Evolutionary conservation across 2,329 filamentous ascomycete genomes (phyloP), one percentile per base, ranked within the genome.

Genomic region (Sclerotinia subarctica): DNA sequence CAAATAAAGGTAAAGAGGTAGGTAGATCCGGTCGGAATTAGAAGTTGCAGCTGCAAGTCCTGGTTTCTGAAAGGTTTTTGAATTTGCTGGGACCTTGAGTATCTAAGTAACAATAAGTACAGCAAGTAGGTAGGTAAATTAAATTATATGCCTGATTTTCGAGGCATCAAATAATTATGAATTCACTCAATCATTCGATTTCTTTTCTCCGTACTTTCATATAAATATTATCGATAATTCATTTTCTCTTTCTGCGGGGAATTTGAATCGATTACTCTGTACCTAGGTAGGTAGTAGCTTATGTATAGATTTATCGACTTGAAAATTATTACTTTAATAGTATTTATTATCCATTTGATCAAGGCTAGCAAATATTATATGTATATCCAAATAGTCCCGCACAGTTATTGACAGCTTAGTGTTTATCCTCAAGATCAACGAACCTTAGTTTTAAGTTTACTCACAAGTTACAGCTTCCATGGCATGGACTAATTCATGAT

Each of bases 11-110:
- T 51, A 32, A 44, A 53, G 51, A 54, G 24, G 32, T 26, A n/a
- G 29, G 32, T 57, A 51, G 54, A 57, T 66, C 44, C 15, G 8
- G 17, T 66, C 64, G 64, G 64, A 52, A 51, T 32, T 32, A 49
- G 64, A 38, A 59, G 54, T 26, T 66, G 51, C 29, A 52, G 42
- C 42, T 63, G 47, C 46, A 42, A 64, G 60, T 42, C 29, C 53
- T 47, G 60, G 35, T 29, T 63, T 32, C 24, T 35, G n/a, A 47
- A 29, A n/a, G 11, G 51, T 35, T 51, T 35, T 57, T 24, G 32
- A 21, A 24, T 42, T 57, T 35, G n/a, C n/a, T 32, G 53, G 6
- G 38, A 57, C n/a, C 35, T 57, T 26, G 35, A 57, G 35, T 57
- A 17, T 24, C 17, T 38, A 42, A 42, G 32, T 35, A 8, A 35